Base-by-base conservation (phyloP, 345 rosid genomes). In the Carallia brachiata region DNA sequence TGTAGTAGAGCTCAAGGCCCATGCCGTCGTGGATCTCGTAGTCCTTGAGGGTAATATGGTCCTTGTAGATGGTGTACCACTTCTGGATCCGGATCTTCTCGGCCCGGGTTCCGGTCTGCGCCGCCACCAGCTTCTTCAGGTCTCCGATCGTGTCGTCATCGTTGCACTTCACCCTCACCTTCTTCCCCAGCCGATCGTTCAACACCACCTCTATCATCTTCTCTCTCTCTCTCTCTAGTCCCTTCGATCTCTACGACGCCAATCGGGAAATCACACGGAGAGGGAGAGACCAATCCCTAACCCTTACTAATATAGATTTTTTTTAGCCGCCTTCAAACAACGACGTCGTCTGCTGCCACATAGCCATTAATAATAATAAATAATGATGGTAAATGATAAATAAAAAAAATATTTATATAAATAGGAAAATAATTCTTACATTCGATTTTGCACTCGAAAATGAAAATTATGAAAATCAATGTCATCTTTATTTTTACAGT, bases 81-180 rank as follows among this genome's bases (percentile, higher is more conserved):
- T 82, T 82, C 76, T 82, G 82, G 62, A 82, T 78, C 36, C 85
- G 63, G 19, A 84, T 82, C 86, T 84, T 84, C 66, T 84, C 82
- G 0, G 86, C 71, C 36, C 88, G 70, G 37, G 78, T 80, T 1
- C 84, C 84, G 12, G 81, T 80, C 71, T 80, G 80, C 1, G 83
- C 83, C 28, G 80, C 83, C 57, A 76, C 80, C 37, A 80, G 84
- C 73, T 80, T 80, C 75, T 77, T 80, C 60, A 80, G 76, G 65
- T 80, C 84, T 30, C 81, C 80, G 72, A 76, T 80, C 6, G 78
- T 73, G 53, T 79, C 83, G 48, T 76, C 80, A 0, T 75, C 80
- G 61, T 75, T 75, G 61, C 83, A 75, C 72, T 77, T 77, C 70
- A 77, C 77, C n/a, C 80, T 36, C 15, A 77, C 80, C 66, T 77